Conservation (phyloP, 768 basidiomycete genomes). For the Heimioporus sp. region DNA sequence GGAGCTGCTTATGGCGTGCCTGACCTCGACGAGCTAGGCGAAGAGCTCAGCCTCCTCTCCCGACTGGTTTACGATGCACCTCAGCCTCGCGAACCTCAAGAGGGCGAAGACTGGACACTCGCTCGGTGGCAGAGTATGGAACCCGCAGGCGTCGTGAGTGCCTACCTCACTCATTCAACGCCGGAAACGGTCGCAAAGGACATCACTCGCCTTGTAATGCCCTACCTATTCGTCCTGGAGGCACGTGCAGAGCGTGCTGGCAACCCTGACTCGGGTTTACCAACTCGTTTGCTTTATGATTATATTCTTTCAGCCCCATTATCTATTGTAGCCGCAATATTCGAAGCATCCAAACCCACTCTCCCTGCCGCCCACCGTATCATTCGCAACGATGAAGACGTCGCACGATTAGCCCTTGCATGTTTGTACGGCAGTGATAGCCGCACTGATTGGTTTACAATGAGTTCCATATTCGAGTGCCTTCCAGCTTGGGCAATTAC, state of each 20-base stretch:
- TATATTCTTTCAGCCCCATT: conserved; percentile 70
- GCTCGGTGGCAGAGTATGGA: conserved; percentile 68
- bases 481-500: conserved; percentile 84
- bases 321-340: conserved; percentile 67
- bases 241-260: conserved; percentile 82
- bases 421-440: conserved; percentile 82
- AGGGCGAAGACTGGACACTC: conserved; percentile 72
- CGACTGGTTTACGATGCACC: conserved; percentile 83
- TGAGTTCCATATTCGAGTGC: conserved; percentile 95
- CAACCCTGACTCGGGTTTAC: conserved; percentile 62
- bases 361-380: conserved; percentile 67
- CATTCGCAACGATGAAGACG: conserved; percentile 77
- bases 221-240: conserved; percentile 92
- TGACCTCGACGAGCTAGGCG: conserved; percentile 81
- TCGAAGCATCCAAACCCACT: conserved; percentile 92
- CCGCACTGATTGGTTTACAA: conserved; percentile 71
- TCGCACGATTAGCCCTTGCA: conserved; percentile 83
- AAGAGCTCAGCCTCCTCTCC: conserved; percentile 86
- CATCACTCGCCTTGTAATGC: conserved; percentile 77
- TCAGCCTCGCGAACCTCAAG: conserved; percentile 38
- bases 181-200: conserved; percentile 62
- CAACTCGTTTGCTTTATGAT: conserved; percentile 64
- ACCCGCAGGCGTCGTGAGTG: conserved; percentile 61
- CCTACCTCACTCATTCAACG: conserved; percentile 75
- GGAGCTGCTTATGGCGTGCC: conserved; percentile 79